Percentiles rank a stretch among this genome's conserved stretches.
phyloP scores from a whole-genome alignment of 192 early-diverging fungal genomes.

The Coemansia sp. region DNA sequence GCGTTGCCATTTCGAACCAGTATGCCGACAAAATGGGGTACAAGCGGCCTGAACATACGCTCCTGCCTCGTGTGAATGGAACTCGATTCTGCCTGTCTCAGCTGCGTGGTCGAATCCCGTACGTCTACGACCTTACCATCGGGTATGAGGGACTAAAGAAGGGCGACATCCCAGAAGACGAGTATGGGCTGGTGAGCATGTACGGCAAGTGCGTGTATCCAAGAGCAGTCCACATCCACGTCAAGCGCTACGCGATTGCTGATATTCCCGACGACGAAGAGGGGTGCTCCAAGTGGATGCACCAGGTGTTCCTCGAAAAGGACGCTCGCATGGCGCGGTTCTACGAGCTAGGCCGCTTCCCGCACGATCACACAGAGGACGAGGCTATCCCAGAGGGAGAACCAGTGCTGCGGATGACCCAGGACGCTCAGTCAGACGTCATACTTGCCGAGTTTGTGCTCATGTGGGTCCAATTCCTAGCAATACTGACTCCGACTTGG shows the following conservation, averaged over 20 bases:
- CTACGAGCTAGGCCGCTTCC: constrained; percentile 73
- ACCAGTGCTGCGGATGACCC: constrained; percentile 24
- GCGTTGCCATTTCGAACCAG: constrained; percentile 61
- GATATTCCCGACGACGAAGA: constrained; percentile 71
- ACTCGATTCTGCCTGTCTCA: constrained; percentile 67
- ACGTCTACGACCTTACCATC: constrained; percentile 86
- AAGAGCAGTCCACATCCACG: constrained; percentile 76
- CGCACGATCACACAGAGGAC: constrained; percentile 45
- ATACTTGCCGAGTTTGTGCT: constrained; percentile 25
- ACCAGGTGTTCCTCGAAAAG: constrained; percentile 77
- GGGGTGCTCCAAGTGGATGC: constrained; percentile 74
- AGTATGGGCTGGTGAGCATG: constrained; percentile 73
- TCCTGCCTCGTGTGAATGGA: constrained; percentile 86
- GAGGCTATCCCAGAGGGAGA: constrained; percentile 23
- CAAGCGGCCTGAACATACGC: constrained; percentile 61
- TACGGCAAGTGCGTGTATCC: constrained; percentile 75
- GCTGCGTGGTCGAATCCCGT: constrained; percentile 64
- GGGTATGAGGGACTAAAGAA: constrained; percentile 76
- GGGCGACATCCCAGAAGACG: constrained; percentile 78
- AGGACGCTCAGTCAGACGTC: constrained; percentile 15
- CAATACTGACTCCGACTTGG: constrained; percentile 32
- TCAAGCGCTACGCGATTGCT: constrained; percentile 63
- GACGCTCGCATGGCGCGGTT: constrained; percentile 77
- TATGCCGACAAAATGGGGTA: constrained; percentile 70
- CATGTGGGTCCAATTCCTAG: constrained; percentile 48